These are phyloP conservation scores for Ceratocystis variospora DNA, from an alignment of 2,329 filamentous ascomycete species.

Conservation along the genomic window DNA sequence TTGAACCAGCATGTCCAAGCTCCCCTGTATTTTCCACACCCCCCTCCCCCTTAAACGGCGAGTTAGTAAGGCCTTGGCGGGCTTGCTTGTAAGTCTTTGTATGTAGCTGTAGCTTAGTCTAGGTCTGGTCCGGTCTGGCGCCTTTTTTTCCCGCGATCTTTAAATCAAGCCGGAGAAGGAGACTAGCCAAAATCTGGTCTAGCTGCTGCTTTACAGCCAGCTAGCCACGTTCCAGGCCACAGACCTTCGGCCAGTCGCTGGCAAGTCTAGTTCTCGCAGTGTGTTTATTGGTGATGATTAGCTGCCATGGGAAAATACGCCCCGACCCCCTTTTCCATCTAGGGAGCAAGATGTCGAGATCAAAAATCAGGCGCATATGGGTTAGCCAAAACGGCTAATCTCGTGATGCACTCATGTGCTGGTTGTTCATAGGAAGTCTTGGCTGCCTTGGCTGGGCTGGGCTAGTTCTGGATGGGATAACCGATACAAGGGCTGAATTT, in stretches of 20 bases:
- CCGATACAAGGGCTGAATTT: conserved; percentile 8
- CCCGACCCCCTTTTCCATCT: too few relatives aligned
- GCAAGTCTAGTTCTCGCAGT: too few relatives aligned
- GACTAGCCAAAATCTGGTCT: not conserved
- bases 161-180: not conserved
- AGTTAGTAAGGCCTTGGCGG: too few relatives aligned
- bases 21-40: too few relatives aligned
- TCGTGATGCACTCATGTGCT: not conserved
- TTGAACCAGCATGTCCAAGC: too few relatives aligned
- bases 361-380: not conserved
- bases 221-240: not conserved
- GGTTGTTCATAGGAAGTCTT: not conserved
- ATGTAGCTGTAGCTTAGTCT: not conserved
- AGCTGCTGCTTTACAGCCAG: not conserved
- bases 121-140: not conserved
- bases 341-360: not conserved
- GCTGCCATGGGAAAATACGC: too few relatives aligned
- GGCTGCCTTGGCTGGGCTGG: not conserved
- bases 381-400: not conserved
- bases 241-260: not conserved
- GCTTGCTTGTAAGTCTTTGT: too few relatives aligned
- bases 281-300: too few relatives aligned
- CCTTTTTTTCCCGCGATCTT: not conserved
- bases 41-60: too few relatives aligned
- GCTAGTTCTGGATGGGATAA: not conserved